Conservation (phyloP, 164 flowering plant species). For the Nymphaea thermarum region DNA sequence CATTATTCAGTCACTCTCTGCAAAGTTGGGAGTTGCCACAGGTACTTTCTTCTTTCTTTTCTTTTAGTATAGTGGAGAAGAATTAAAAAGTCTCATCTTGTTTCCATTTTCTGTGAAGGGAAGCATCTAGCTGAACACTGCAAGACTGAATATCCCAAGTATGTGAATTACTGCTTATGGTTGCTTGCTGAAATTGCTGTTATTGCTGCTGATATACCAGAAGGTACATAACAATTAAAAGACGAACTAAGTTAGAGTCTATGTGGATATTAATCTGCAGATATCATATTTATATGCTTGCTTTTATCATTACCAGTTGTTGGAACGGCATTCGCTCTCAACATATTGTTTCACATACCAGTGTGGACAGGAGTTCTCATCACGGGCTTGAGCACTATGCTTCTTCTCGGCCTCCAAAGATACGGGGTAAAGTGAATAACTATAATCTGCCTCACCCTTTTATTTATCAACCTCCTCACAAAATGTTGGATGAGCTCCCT, state of each 20-base stretch:
- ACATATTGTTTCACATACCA: constrained; percentile 62
- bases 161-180: constrained; percentile 64
- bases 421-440: constrained; percentile 42
- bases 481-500: too few relatives aligned
- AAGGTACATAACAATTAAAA: constrained; percentile 29
- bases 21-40: constrained; percentile 80
- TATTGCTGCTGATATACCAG: constrained; percentile 90
- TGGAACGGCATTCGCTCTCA: constrained; percentile 87
- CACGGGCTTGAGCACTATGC: constrained; percentile 71
- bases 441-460: too few relatives aligned
- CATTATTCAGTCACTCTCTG: constrained; percentile 83
- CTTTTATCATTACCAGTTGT: constrained; percentile 38
- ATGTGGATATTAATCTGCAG: too few relatives aligned
- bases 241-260: background rate
- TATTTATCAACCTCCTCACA: too few relatives aligned
- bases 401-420: constrained; percentile 71
- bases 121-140: constrained; percentile 68
- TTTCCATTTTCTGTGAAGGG: constrained; percentile 20
- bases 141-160: constrained; percentile 47
- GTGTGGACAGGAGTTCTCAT: constrained; percentile 75
- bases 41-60: constrained; percentile 36
- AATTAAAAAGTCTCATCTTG: too few relatives aligned
- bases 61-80: too few relatives aligned
- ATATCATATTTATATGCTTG: background rate
- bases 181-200: constrained; percentile 78